Base-by-base conservation (phyloP, 1,284 basidiomycete species). In the Austropuccinia psidii region DNA sequence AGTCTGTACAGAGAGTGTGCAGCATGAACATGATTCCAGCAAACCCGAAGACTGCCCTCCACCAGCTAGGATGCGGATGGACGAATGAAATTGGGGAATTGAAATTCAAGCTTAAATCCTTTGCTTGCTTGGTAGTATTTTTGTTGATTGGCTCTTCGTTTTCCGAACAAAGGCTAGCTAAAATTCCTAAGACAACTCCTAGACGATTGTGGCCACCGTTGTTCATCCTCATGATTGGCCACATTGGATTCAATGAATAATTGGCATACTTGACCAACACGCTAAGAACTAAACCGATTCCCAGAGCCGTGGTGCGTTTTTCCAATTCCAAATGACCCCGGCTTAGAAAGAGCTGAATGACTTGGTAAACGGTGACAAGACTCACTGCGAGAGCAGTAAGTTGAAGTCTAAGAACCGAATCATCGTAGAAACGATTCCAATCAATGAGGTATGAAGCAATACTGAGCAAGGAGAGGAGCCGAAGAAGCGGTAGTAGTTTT, bases 201-300 rank as follows among this genome's bases (percentile, higher is more conserved):
- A 84, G 84, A 77, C 85, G 87, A 81, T 93, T 91, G 81, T 86
- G 88, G 29, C 89, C 88, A 11, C 88, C 89, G 0, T 75, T 79
- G 31, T 60, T 75, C 37, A 57, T 61, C 13, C 62, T 77, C 74
- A 90, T 84, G 77, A 91, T 86, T 0, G 89, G 87, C 92, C 92
- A 94, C 37, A 93, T 88, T 76, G 91, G 91, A 78, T 93, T 93
- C 76, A 90, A 90, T 0, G 87, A 86, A 78, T 90, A 85, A 77
- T 91, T 91, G 13, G 85, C 83, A 77, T 90, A 89, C 79, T 93
- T 93, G 37, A 87, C 84, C n/a, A 91, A 76, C 1, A 89, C 86
- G 5, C 88, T 85, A 8, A 88, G 66, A 24, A 90, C 77, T n/a
- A 93, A 82, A 1, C 91, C 90, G 13, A 88, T 78, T 2, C 60